phyloP scores from a whole-genome alignment of 1,284 basidiomycete species.

The Sporisorium iseilematis-ciliati region DNA sequence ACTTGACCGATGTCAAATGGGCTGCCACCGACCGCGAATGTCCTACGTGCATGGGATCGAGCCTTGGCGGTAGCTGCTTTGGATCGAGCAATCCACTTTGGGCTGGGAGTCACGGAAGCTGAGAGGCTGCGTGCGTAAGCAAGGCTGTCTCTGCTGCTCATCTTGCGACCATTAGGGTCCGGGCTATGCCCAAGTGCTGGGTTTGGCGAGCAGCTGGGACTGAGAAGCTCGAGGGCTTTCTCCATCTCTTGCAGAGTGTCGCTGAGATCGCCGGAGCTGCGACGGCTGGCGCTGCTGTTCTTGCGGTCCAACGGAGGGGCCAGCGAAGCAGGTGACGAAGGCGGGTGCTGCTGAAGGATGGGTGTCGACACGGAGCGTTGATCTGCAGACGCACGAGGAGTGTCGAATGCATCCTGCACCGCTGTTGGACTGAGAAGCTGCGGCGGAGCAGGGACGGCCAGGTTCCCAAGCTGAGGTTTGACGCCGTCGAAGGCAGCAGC shows the following conservation, averaged over 20 bases:
- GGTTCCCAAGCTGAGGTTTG: conserved; percentile 38
- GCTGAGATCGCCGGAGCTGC: conserved; percentile 47
- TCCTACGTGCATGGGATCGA: conserved; percentile 22
- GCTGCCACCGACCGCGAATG: conserved; percentile 30
- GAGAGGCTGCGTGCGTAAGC: conserved; percentile 55
- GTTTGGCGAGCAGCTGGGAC: conserved; percentile 47
- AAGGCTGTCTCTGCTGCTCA: conserved; percentile 56
- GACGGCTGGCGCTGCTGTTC: conserved; percentile 33
- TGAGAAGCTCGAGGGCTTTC: conserved; percentile 56
- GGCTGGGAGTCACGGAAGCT: conserved; percentile 57
- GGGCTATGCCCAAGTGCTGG: conserved; percentile 30
- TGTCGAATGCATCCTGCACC: conserved; percentile 26
- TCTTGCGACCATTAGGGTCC: conserved; percentile 26
- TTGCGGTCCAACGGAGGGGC: conserved; percentile 25
- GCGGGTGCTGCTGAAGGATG: conserved; percentile 16
- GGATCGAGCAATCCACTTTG: conserved; percentile 55
- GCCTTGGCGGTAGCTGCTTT: conserved; percentile 29
- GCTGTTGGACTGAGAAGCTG: conserved; percentile 33
- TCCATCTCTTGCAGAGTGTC: conserved; percentile 58
- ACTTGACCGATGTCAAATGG: conserved; percentile 25
- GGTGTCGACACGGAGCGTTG: conserved; percentile 24
- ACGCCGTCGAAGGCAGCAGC: conserved; percentile 37
- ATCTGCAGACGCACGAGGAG: conserved; percentile 9
- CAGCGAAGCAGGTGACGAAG: conserved; percentile 33
- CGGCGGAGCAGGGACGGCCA: conserved; percentile 21